phyloP scores from a whole-genome alignment of 139 green algal genomes.

The Chlorella sp. region DNA sequence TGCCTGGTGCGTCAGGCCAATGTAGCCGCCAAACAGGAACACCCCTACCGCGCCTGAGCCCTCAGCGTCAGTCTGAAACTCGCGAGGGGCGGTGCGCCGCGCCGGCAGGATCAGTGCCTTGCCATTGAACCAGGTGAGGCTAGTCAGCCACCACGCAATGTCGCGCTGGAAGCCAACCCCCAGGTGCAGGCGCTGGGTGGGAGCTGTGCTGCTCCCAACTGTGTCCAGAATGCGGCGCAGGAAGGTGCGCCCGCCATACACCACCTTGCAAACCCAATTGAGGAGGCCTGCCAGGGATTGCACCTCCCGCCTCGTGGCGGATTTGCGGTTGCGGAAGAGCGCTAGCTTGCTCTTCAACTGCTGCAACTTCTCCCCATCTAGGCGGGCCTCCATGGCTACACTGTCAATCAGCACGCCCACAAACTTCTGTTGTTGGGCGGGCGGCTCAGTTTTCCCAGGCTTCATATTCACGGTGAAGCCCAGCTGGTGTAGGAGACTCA shows the following conservation, averaged over 20 bases:
- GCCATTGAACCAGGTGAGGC: not conserved
- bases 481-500: not conserved
- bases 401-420: conserved; percentile 3
- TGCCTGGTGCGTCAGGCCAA: not conserved
- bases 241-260: conserved; percentile 5
- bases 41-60: not conserved
- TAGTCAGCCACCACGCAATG: not conserved
- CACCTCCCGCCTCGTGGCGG: not conserved
- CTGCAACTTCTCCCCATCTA: not conserved
- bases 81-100: not conserved
- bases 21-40: not conserved
- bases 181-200: not conserved
- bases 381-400: not conserved
- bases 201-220: not conserved
- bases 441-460: not conserved
- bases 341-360: not conserved
- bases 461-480: conserved; percentile 3
- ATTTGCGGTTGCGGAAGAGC: not conserved
- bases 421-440: not conserved
- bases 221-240: not conserved
- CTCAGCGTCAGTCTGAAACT: not conserved
- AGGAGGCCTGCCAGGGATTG: not conserved
- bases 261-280: not conserved
- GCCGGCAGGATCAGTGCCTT: not conserved
- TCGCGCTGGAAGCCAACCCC: not conserved